These are phyloP conservation scores for Aspergillus ochraceus DNA, from an alignment of 2,329 filamentous ascomycete genomes.

Conservation along the genomic window DNA sequence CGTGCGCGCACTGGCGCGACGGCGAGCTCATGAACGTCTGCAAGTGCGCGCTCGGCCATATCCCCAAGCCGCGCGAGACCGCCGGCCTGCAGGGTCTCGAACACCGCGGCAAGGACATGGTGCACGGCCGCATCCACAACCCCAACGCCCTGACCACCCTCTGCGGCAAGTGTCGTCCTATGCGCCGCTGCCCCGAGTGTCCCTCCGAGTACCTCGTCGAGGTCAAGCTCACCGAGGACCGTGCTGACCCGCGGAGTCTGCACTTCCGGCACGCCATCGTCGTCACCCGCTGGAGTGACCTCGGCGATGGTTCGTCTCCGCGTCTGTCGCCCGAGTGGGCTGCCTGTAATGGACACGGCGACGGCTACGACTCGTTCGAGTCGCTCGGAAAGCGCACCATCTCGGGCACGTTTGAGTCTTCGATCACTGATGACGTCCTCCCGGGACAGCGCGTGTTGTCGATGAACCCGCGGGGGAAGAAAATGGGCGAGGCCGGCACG, in stretches of 20 bases:
- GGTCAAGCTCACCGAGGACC: constrained; percentile 60
- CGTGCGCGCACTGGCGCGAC: constrained; percentile 63
- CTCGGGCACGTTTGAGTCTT: constrained; percentile 60
- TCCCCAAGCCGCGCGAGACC: constrained; percentile 48
- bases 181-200: constrained; percentile 62
- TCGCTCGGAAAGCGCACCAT: constrained; percentile 56
- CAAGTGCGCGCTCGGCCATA: constrained; percentile 61
- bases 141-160: constrained; percentile 49
- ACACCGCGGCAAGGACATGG: constrained; percentile 41
- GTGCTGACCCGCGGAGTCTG: constrained; percentile 38
- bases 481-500: constrained; percentile 55
- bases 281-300: constrained; percentile 62
- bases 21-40: constrained; percentile 60
- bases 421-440: constrained; percentile 54
- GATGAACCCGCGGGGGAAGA: constrained; percentile 58
- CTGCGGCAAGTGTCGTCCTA: constrained; percentile 58
- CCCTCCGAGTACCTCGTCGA: constrained; percentile 64
- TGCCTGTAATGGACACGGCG: constrained; percentile 50
- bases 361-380: constrained; percentile 55
- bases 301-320: constrained; percentile 57
- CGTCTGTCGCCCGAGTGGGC: constrained; percentile 53
- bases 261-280: constrained; percentile 61
- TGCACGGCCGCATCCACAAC: constrained; percentile 26
- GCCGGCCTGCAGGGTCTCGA: constrained; percentile 43
- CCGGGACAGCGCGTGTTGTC: constrained; percentile 60